Percentiles rank a stretch among this genome's conserved stretches.
Evolutionary conservation across 192 early-diverging fungal species (phyloP).

Genomic region (Backusella morwellensis): DNA sequence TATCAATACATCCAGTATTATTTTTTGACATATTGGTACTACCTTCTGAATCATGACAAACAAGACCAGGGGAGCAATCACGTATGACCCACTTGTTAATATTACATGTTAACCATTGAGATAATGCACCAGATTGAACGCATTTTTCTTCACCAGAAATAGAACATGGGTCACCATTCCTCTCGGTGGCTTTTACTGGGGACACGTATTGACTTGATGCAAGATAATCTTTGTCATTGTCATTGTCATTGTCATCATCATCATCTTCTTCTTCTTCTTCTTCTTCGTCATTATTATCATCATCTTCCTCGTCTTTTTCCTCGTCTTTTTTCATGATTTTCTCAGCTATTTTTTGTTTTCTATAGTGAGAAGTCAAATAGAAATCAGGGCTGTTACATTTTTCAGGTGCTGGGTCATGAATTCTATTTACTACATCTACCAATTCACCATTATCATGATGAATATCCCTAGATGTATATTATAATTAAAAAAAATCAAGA

Average conservation of each 20-base stretch:
- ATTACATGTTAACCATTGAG: constrained; percentile 22
- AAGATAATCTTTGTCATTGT: neutral
- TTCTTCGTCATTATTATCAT: neutral
- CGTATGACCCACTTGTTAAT: constrained; percentile 21
- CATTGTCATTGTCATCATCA: neutral
- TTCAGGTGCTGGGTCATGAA: constrained; percentile 16
- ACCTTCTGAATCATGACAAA: constrained; percentile 10
- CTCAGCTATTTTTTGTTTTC: neutral
- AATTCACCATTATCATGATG: constrained; percentile 42
- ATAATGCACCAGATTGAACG: neutral
- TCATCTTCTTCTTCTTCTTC: neutral
- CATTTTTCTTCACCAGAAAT: constrained; percentile 10
- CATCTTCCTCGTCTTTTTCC: neutral
- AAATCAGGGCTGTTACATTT: neutral
- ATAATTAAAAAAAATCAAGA: neutral
- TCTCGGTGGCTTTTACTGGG: neutral
- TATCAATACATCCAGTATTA: neutral
- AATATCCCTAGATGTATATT: constrained; percentile 24
- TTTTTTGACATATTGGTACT: neutral
- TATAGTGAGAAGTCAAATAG: neutral
- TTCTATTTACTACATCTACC: constrained; percentile 17
- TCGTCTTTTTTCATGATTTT: neutral
- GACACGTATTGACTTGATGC: neutral
- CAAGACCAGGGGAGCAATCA: constrained; percentile 15
- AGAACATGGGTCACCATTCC: neutral